Evolutionary conservation across 2,329 filamentous ascomycete species (phyloP).

Genomic region (Reticulascus tulasneorum): DNA sequence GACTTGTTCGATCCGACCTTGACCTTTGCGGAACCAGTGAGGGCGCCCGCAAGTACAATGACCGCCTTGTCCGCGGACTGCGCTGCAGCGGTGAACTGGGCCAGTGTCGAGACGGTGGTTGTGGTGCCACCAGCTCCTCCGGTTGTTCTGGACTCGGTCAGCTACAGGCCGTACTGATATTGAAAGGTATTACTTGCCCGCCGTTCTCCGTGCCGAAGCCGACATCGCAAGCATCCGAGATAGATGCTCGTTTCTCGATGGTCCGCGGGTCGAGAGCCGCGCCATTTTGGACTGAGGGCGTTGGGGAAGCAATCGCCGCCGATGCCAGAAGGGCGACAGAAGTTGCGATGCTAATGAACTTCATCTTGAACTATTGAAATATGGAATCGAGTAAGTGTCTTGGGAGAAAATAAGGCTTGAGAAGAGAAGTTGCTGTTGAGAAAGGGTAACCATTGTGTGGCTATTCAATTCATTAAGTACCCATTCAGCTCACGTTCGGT

Average conservation of each 20-base stretch:
- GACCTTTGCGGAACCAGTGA: slow-evolving; percentile 34
- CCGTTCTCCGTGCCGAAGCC: slow-evolving; percentile 32
- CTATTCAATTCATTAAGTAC: no score
- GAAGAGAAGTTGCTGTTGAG: background rate
- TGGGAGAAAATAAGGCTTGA: background rate
- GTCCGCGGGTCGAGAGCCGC: slow-evolving; percentile 17
- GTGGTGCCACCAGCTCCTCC: slow-evolving; percentile 47
- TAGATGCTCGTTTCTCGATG: slow-evolving; percentile 27
- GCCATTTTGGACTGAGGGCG: slow-evolving; percentile 22
- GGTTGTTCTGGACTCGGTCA: slow-evolving; percentile 42
- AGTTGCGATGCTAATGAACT: slow-evolving; percentile 25
- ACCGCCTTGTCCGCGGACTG: slow-evolving; percentile 38
- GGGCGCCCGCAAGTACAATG: slow-evolving; percentile 36
- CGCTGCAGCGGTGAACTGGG: slow-evolving; percentile 42
- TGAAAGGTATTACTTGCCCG: no score
- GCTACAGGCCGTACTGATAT: no score
- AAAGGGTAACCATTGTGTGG: no score
- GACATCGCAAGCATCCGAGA: slow-evolving; percentile 30
- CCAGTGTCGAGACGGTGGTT: slow-evolving; percentile 47
- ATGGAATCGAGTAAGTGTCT: slow-evolving; percentile 1
- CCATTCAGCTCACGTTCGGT: no score
- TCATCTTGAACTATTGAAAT: no score
- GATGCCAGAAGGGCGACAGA: slow-evolving; percentile 22
- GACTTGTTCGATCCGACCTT: slow-evolving; percentile 41
- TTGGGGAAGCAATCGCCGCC: slow-evolving; percentile 25